These are phyloP conservation scores for Aspergillus sparsus DNA, from an alignment of 495 filamentous ascomycete species.

Conservation along the genomic window DNA sequence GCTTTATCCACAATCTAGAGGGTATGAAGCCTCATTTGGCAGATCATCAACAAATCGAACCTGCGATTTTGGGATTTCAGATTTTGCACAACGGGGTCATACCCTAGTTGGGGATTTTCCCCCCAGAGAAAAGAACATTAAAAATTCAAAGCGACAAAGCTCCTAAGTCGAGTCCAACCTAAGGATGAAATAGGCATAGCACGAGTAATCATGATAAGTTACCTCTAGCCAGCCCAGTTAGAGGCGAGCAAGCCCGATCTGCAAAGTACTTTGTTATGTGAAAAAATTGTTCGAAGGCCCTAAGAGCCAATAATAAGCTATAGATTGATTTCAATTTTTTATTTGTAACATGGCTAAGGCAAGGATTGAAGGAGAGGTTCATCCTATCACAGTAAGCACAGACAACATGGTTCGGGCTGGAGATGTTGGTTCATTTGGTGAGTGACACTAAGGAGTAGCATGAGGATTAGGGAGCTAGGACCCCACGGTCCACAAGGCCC, in stretches of 20 bases:
- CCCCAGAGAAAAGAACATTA: too few species aligned
- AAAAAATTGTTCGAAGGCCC: conserved; percentile 22
- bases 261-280: conserved; percentile 31
- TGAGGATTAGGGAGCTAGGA: conserved; percentile 26
- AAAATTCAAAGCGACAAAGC: background rate
- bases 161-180: conserved; percentile 10
- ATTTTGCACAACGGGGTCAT: conserved; percentile 5
- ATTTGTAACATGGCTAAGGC: conserved; percentile 12
- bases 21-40: conserved; percentile 22
- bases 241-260: conserved; percentile 19
- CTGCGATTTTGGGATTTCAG: conserved; percentile 13
- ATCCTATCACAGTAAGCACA: conserved; percentile 21
- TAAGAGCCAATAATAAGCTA: conserved; percentile 19
- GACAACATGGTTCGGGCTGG: conserved; percentile 19
- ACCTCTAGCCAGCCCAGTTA: conserved; percentile 14
- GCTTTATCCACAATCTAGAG: conserved; percentile 9
- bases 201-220: conserved; percentile 9
- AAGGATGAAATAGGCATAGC: conserved; percentile 8
- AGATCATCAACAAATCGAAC: conserved; percentile 19
- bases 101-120: background rate
- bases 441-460: conserved; percentile 18
- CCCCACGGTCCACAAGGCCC: conserved; percentile 32
- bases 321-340: conserved; percentile 29
- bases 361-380: conserved; percentile 13
- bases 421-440: conserved; percentile 11